These are phyloP conservation scores for Metschnikowia anglica DNA, from an alignment of 805 yeast genomes.

Conservation along the genomic window DNA sequence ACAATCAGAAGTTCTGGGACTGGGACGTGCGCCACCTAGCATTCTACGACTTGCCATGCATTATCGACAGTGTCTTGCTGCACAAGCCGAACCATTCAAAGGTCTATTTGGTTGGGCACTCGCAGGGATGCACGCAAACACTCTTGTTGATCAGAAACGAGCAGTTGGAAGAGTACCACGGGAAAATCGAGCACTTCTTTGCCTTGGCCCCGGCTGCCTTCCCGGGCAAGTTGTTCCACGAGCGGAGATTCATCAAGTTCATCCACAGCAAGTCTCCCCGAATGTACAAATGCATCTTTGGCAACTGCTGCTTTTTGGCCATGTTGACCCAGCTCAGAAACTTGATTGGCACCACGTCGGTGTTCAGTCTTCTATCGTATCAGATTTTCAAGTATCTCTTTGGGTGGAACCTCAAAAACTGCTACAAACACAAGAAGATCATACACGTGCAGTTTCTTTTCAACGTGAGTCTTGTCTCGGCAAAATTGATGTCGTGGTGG, in stretches of 20 bases:
- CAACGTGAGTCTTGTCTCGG: slow-evolving; percentile 80
- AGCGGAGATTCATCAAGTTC: slow-evolving; percentile 58
- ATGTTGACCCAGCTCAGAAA: slow-evolving; percentile 62
- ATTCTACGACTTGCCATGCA: slow-evolving; percentile 68
- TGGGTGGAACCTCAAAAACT: slow-evolving; percentile 79
- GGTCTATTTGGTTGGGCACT: slow-evolving; percentile 73
- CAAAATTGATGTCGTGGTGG: slow-evolving; percentile 93
- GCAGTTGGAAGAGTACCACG: slow-evolving; percentile 37
- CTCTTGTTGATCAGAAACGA: slow-evolving; percentile 61
- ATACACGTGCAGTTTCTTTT: slow-evolving; percentile 77
- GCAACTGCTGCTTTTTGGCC: slow-evolving; percentile 76
- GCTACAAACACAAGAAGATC: slow-evolving; percentile 59
- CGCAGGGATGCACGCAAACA: slow-evolving; percentile 91
- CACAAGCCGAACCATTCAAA: slow-evolving; percentile 42
- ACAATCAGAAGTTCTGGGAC: slow-evolving; percentile 70
- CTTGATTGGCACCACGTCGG: slow-evolving; percentile 32
- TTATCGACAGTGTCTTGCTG: slow-evolving; percentile 59
- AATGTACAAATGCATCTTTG: slow-evolving; percentile 58
- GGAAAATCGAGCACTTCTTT: slow-evolving; percentile 63
- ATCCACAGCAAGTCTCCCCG: slow-evolving; percentile 52
- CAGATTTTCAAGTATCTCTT: slow-evolving; percentile 83
- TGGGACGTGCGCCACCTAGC: slow-evolving; percentile 93
- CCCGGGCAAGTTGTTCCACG: slow-evolving; percentile 74
- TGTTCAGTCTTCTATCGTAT: slow-evolving; percentile 68
- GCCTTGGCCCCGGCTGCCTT: slow-evolving; percentile 90